Evolutionary conservation across 208 protist genomes (phyloP).

Genomic region (Vickermania ingenoplastis): DNA sequence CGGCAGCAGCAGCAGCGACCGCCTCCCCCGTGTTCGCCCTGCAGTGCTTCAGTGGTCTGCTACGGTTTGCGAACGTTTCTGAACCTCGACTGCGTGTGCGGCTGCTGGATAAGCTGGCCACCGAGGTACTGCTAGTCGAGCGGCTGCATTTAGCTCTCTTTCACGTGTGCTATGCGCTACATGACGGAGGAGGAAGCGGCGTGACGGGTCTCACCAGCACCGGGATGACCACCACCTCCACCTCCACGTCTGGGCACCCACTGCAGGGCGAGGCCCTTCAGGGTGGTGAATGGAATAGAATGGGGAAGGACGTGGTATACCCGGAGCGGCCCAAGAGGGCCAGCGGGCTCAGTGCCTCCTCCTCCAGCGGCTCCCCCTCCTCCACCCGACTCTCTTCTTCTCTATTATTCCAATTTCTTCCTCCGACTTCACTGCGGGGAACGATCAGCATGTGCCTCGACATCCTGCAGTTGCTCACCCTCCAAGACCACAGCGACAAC

Average conservation of each 20-base stretch:
- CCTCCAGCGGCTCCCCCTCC: too few relatives aligned
- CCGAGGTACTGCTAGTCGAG: slow-evolving; percentile 47
- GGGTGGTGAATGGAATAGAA: too few relatives aligned
- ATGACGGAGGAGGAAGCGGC: slow-evolving; percentile 1
- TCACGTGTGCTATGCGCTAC: slow-evolving; percentile 29
- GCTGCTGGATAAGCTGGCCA: slow-evolving; percentile 59
- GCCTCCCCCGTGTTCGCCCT: slow-evolving; percentile 19
- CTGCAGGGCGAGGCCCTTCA: too few relatives aligned
- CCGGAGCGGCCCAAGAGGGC: too few relatives aligned
- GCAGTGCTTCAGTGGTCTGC: slow-evolving; percentile 39
- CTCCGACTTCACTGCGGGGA: too few relatives aligned
- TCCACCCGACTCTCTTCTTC: too few relatives aligned
- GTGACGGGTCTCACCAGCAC: not conserved
- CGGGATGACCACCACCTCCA: not conserved
- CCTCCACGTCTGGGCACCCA: too few relatives aligned
- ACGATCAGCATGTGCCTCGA: too few relatives aligned
- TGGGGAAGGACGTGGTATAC: too few relatives aligned
- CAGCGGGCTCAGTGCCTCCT: too few relatives aligned
- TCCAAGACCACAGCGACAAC: too few relatives aligned
- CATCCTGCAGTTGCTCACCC: not conserved
- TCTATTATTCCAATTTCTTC: too few relatives aligned
- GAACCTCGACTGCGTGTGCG: slow-evolving; percentile 50
- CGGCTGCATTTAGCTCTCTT: not conserved
- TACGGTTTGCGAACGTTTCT: slow-evolving; percentile 53
- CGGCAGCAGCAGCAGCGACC: not conserved